phyloP scores from a whole-genome alignment of 225 moss, liverwort and hornwort genomes.

The Polytrichum commune region DNA sequence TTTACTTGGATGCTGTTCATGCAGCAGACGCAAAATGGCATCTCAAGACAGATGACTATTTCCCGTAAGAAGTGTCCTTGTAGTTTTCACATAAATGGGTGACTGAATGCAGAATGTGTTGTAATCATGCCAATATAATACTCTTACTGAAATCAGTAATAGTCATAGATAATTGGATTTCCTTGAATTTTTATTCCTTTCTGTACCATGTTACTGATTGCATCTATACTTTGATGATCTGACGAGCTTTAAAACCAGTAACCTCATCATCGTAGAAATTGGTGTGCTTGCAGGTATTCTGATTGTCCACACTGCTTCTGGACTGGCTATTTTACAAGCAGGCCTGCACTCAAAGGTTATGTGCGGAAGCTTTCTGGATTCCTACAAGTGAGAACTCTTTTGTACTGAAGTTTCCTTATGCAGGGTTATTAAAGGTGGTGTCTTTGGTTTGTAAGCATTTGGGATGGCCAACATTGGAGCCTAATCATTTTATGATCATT shows the following conservation, averaged over 20 bases:
- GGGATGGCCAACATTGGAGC: no score
- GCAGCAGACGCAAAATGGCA: conserved; percentile 90
- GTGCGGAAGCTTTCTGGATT: conserved; percentile 83
- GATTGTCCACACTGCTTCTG: conserved; percentile 84
- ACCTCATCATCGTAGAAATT: background rate
- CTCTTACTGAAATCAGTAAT: no score
- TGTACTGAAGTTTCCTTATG: no score
- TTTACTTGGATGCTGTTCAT: conserved; percentile 84
- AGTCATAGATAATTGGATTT: no score
- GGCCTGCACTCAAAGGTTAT: conserved; percentile 84
- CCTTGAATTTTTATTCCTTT: no score
- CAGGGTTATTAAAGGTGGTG: no score
- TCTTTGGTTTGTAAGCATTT: no score
- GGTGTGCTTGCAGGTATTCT: conserved; percentile 62
- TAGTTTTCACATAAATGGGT: no score
- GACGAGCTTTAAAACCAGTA: background rate
- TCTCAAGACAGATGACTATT: conserved; percentile 85
- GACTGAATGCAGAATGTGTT: no score
- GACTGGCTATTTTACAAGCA: conserved; percentile 97
- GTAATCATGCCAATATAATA: no score
- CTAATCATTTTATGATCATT: no score
- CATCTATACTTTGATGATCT: background rate
- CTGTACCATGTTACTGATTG: no score
- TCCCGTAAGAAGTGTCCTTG: conserved; percentile 54
- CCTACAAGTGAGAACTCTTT: conserved; percentile 63